Percentiles rank a stretch among this genome's conserved stretches.
Conservation (phyloP, 106 monocot genomes). For the Dendrobium officinale region DNA sequence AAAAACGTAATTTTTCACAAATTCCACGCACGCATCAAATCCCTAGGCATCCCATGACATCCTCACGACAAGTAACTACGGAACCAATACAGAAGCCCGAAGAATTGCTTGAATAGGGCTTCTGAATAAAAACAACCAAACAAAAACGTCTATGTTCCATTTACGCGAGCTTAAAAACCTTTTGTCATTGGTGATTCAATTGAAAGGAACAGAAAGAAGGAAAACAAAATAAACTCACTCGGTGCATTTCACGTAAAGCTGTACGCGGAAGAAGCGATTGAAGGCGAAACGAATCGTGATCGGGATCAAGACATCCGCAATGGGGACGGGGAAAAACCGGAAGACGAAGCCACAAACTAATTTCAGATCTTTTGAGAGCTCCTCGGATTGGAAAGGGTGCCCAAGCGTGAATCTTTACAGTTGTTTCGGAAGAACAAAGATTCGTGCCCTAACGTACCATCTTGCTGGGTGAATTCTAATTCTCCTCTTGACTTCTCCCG, state of each 20-base stretch:
- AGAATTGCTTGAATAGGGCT: not conserved
- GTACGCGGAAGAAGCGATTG: not conserved
- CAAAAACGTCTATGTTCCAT: not conserved
- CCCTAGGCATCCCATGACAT: not conserved
- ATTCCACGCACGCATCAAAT: not conserved
- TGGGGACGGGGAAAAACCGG: not conserved
- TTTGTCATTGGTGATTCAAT: not conserved
- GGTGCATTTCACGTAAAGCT: not conserved
- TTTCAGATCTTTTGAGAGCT: not conserved
- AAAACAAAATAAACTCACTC: not conserved
- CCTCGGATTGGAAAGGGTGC: not conserved
- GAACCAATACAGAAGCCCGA: not conserved
- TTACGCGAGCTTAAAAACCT: not conserved
- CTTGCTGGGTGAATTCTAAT: not conserved
- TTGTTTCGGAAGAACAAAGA: slow-evolving; percentile 6
- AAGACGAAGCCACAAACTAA: not conserved
- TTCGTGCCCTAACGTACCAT: slow-evolving; percentile 12
- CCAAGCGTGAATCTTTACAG: not conserved
- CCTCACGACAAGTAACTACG: not conserved
- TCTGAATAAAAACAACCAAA: not conserved
- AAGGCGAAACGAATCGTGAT: not conserved
- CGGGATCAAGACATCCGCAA: not conserved
- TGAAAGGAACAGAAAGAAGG: not conserved
- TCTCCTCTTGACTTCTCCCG: slow-evolving; percentile 4
- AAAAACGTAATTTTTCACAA: not conserved